Conservation (phyloP, 1,284 basidiomycete species). For the Ceratobasidium sp. region DNA sequence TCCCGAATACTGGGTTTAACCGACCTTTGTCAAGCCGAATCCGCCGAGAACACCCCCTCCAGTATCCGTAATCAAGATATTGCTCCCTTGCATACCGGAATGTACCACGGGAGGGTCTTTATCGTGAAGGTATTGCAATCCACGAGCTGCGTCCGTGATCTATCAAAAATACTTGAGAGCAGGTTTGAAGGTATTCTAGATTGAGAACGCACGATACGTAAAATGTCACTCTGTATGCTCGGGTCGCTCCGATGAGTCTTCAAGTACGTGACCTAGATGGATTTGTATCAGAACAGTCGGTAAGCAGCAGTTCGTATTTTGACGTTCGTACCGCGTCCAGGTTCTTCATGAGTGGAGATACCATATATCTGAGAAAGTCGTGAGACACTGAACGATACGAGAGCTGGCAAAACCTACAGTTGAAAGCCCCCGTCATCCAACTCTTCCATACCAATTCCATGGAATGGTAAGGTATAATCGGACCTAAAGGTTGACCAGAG, state of each 20-base stretch:
- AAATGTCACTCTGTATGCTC: neutral
- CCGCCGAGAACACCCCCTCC: conserved; percentile 9
- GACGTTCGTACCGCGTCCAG: conserved; percentile 2
- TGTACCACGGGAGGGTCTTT: conserved; percentile 7
- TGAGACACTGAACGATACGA: neutral
- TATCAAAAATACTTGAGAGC: neutral
- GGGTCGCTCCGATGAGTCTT: conserved; percentile 13
- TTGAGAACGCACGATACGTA: conserved; percentile 4
- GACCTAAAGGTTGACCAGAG: conserved; percentile 7
- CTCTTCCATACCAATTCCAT: conserved; percentile 8
- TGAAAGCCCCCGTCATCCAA: neutral
- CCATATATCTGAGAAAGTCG: neutral
- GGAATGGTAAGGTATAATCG: conserved; percentile 13
- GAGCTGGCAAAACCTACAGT: neutral
- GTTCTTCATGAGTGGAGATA: conserved; percentile 19
- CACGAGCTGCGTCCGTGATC: conserved; percentile 20
- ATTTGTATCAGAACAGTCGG: neutral
- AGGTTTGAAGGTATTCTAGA: neutral
- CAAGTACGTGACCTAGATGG: conserved; percentile 10
- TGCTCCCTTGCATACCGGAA: neutral
- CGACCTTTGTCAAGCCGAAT: neutral
- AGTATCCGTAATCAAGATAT: conserved; percentile 6
- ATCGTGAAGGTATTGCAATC: conserved; percentile 9
- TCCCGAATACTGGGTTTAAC: neutral
- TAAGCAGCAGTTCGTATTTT: neutral